phyloP scores from a whole-genome alignment of 2,329 filamentous ascomycete species.

The Polychaeton citri region DNA sequence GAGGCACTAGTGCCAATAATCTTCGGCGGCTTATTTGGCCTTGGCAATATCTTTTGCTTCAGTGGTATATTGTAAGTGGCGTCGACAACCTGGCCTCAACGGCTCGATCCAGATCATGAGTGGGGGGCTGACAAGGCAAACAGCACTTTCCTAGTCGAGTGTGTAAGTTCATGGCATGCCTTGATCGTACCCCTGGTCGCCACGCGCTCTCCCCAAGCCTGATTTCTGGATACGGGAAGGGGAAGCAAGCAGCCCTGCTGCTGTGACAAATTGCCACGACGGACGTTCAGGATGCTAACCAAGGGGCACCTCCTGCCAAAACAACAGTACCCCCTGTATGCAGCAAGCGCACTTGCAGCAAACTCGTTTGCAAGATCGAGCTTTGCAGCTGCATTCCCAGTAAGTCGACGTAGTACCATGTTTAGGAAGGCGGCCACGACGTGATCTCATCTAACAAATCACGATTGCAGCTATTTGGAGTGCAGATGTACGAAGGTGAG shows the following conservation, averaged over 20 bases:
- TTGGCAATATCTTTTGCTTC: constrained; percentile 54
- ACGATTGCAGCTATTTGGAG: neutral
- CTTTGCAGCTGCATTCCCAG: constrained; percentile 35
- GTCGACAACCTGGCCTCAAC: no score
- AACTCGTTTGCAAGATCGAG: constrained; percentile 36
- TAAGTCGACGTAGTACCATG: no score
- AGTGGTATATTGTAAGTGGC: constrained; percentile 40
- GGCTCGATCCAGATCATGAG: no score
- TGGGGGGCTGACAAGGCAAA: constrained; percentile 5
- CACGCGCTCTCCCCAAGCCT: neutral
- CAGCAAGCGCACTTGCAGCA: constrained; percentile 36
- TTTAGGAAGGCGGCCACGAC: no score
- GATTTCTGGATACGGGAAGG: no score
- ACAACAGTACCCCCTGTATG: constrained; percentile 34
- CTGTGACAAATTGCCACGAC: neutral
- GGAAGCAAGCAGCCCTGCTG: neutral
- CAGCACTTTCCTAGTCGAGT: constrained; percentile 73
- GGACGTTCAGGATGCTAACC: neutral
- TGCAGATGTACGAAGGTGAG: constrained; percentile 37
- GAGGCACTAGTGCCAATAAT: constrained; percentile 32
- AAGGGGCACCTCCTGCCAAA: neutral
- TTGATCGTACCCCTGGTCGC: neutral
- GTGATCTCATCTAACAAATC: no score
- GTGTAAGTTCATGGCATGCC: constrained; percentile 21
- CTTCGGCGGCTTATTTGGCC: constrained; percentile 34